Conservation (phyloP, 148 eudicot genomes). For the Silene uniflora region DNA sequence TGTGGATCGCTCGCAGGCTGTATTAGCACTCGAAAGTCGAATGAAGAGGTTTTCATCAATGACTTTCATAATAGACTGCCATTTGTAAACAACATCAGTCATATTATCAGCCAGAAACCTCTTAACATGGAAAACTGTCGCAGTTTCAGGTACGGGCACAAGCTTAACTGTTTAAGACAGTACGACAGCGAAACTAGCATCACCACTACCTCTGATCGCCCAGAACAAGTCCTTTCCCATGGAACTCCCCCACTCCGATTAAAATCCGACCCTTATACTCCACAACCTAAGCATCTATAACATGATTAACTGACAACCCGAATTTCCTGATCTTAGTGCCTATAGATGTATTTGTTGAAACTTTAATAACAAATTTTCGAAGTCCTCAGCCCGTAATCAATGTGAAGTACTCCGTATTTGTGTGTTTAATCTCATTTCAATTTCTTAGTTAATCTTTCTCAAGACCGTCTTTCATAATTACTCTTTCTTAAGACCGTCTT, state of each 20-base stretch:
- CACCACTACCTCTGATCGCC: constrained; percentile 52
- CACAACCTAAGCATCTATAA: constrained; percentile 41
- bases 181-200: constrained; percentile 44
- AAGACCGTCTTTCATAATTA: no score
- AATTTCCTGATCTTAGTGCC: constrained; percentile 22
- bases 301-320: constrained; percentile 38
- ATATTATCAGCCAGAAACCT: constrained; percentile 28
- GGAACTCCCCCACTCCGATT: constrained; percentile 30
- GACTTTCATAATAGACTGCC: constrained; percentile 27
- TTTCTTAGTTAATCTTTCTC: no score
- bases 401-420: no score
- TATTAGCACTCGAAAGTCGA: constrained; percentile 29
- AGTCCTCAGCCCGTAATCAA: no score
- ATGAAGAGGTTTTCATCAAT: constrained; percentile 33
- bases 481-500: no score
- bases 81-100: no score
- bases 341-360: no score
- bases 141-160: constrained; percentile 26
- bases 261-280: constrained; percentile 40
- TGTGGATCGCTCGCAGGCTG: constrained; percentile 14
- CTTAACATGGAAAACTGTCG: constrained; percentile 27
- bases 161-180: constrained; percentile 34
- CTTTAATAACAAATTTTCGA: no score
- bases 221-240: constrained; percentile 52
- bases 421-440: no score